Conservation (phyloP, 2,329 filamentous ascomycete genomes). For the Colletotrichum caudatum region DNA sequence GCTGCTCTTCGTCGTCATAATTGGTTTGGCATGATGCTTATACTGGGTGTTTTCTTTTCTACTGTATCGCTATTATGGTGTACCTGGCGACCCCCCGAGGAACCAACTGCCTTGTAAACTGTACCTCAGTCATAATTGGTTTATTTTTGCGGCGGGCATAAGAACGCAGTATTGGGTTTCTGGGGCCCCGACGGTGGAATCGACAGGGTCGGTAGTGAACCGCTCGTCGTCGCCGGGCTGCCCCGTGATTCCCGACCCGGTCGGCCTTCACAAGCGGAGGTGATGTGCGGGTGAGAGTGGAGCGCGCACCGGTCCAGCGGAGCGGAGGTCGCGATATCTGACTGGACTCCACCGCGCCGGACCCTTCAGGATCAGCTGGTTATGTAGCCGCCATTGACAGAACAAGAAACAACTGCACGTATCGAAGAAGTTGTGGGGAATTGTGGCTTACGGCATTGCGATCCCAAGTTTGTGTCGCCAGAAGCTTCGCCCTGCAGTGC, state of each 20-base stretch:
- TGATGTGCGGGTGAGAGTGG: background rate
- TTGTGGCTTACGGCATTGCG: constrained; percentile 17
- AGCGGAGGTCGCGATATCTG: constrained; percentile 12
- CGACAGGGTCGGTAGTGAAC: background rate
- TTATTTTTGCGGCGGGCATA: background rate
- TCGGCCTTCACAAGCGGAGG: constrained; percentile 1
- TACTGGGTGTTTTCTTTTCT: too few relatives aligned
- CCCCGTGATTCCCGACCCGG: constrained; percentile 6
- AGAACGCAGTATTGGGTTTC: background rate
- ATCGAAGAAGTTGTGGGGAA: background rate
- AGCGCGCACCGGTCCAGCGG: constrained; percentile 11
- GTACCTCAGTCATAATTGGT: background rate
- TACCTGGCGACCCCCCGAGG: too few relatives aligned
- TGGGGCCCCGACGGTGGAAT: background rate
- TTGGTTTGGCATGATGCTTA: background rate
- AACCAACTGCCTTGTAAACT: too few relatives aligned
- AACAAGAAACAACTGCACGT: background rate
- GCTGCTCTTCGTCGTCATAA: background rate
- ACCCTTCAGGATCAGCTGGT: background rate
- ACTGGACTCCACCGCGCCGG: background rate
- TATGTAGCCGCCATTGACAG: background rate
- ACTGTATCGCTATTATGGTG: too few relatives aligned
- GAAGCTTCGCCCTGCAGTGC: constrained; percentile 35
- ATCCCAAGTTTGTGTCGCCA: constrained; percentile 11
- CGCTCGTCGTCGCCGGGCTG: background rate